Evolutionary conservation across 2,329 filamentous ascomycete species (phyloP), one percentile per base, ranked within the genome.

Genomic region (Trichoderma sp.): DNA sequence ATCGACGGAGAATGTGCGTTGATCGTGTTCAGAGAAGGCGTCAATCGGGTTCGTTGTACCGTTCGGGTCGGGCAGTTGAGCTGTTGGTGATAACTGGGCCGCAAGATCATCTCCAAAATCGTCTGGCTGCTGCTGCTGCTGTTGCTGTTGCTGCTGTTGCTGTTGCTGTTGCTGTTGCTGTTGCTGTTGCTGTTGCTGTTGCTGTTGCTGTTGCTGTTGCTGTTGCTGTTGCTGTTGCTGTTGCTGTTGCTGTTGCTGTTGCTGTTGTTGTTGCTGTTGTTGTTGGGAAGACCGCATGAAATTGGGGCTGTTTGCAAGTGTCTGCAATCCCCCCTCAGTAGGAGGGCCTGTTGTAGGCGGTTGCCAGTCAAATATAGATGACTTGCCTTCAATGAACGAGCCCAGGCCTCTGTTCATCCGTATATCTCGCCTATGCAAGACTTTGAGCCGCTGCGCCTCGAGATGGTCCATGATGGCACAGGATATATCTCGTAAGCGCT

Each of bases 401-500:
- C 77, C 76, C 1, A 81, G 28, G 0, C 80, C 81, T 14, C 77
- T 70, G 3, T 76, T 77, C 77, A 83, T 82, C 4, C 79, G 75
- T 37, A 79, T 77, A 8, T 75, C 77, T 5, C 78, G 74, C 4
- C 75, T 68, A 18, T 79, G 75, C 3, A 73, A 68, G 8, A 74
- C 70, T 14, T 73, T 72, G 1, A 75, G 71, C 2, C 77, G 71
- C 13, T 72, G 76, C 0, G 73, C 73, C 14, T 81, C 78, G 1
- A 83, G 73, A 30, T 83, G 77, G 0, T 75, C 72, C 72, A 80
- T 80, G 11, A 82, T 76, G 11, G 76, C 75, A 1, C 71, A 64
- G 0, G 79, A 78, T 1, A 77, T 71, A 3, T 73, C 69, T 5
- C 73, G 71, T 34, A 81, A 61, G 11, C 72, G 71, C 0, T 72